Base-by-base conservation (phyloP, 169 alveolate species). In the Plasmodium cynomolgi region DNA sequence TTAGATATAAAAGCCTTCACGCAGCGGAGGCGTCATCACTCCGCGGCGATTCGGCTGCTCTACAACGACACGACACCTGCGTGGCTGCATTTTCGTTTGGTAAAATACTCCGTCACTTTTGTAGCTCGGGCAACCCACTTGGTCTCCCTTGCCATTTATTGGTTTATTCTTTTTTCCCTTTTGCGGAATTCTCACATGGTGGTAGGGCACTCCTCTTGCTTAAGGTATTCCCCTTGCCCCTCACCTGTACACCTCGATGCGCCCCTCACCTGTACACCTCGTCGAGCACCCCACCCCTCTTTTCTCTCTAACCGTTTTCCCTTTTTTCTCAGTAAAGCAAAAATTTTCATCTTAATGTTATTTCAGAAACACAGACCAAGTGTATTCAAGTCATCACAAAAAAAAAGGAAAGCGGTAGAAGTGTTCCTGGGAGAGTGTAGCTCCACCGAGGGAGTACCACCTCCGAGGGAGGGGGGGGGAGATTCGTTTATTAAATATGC, bases 331-430 rank as follows among this genome's bases (percentile, higher is more conserved):
- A 13, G 33, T 29, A 68, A 54, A 17, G 37, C 33, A 9, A 26
- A 23, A 7, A 5, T 34, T 79, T 3, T 88, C 94, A 88, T 88
- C 94, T 62, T 37, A 54, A 88, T 88, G 47, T 80, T 77, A 88
- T 56, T 88, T 88, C 94, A 88, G 94, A 56, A 88, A 88, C 94
- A 88, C 94, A 80, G 88, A 88, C 94, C 94, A 88, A 88, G 94
- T 56, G n/a, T 31, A 13, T 77, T 34, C 11, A 4, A 50, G 81
- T 88, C 94, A 88, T 88, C 94, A 88, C 81, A 56, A 79, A 88
- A 79, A 88, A 88, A 88, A 79, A 11, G 81, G 47, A 29, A 34
- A 29, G 13, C 8, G 62, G 15, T 4, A 29, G 8, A n/a, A 6
- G 9, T 23, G 15, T 17, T 75, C 26, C 39, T 15, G 34, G 82